Base-by-base conservation (phyloP, 208 protist genomes). In the Leishmania guyanensis region DNA sequence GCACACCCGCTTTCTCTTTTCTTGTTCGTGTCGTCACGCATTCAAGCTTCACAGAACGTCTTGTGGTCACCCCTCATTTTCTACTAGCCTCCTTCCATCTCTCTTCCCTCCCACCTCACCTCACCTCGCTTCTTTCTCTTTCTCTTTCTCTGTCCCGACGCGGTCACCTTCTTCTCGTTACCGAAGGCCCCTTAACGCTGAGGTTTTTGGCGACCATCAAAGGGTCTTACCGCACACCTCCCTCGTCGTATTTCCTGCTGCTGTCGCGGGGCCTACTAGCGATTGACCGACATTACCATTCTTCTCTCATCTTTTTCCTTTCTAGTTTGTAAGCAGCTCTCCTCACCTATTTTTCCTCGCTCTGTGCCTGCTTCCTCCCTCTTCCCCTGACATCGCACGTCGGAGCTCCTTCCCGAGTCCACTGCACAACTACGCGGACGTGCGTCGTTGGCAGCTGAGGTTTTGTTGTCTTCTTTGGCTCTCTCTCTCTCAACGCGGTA, bases 271-370 rank as follows among this genome's bases (percentile, higher is more conserved):
- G 14, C 66, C 10, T 50, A 4, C n/a, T 17, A 14, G 33, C 29
- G 20, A 50, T 72, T 51, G 29, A 50, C n/a, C 33, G 20, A 72
- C 66, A n/a, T 16, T 14, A 17, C 66, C 39, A 10, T 72, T 29
- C 16, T 17, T 72, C 33, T 29, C 39, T 80, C 29, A 66, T 78
- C 65, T 78, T 54, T 68, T 66, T 29, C n/a, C n/a, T 29, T 66
- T 29, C 60, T 33, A n/a, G 29, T 26, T 14, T 78, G 16, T 56
- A 17, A 20, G 53, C 16, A 1, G 53, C 53, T 56, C 16, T 56
- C 53, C 36, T n/a, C 62, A 20, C 29, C 22, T n/a, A 9, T 50
- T 43, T 33, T 8, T 43, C 58, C 29, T 46, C 69, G 9, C n/a
- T 29, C 26, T 26, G 66, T 46, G 39, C 43, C 39, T 72, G 29